Conservation (phyloP, 2,329 filamentous ascomycete species). For the Bipolaris cookei region DNA sequence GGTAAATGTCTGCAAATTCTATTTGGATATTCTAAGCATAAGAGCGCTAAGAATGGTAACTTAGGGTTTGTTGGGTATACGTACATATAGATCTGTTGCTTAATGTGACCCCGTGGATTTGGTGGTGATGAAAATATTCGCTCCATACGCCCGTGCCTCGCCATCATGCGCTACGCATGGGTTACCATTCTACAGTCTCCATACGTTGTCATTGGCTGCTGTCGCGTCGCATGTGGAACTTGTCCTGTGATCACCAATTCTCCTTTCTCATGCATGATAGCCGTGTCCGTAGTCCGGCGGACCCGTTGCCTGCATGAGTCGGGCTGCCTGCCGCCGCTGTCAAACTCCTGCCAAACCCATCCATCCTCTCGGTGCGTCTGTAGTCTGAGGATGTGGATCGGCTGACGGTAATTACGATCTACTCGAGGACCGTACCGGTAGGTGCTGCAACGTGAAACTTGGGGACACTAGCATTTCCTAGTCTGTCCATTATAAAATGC, state of each 20-base stretch:
- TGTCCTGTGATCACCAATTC: neutral
- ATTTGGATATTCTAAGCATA: neutral
- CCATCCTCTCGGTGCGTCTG: neutral
- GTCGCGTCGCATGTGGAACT: neutral
- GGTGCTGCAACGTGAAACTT: neutral
- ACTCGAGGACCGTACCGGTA: neutral
- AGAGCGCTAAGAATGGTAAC: neutral
- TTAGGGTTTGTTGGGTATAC: neutral
- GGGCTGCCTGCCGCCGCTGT: neutral
- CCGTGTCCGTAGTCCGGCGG: neutral
- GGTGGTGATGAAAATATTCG: neutral
- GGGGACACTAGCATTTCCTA: conserved; percentile 6
- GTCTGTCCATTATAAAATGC: conserved; percentile 1
- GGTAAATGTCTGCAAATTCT: neutral
- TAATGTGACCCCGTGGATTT: neutral
- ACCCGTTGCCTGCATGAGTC: neutral
- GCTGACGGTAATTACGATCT: conserved; percentile 3
- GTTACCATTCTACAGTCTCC: neutral
- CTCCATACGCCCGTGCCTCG: neutral
- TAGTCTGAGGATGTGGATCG: neutral
- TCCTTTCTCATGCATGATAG: neutral
- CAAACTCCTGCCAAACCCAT: neutral
- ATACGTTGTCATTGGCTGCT: neutral
- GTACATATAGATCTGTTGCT: neutral
- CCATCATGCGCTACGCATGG: neutral